Conservation (phyloP, 441 rosid genomes). For the Hura crepitans region DNA sequence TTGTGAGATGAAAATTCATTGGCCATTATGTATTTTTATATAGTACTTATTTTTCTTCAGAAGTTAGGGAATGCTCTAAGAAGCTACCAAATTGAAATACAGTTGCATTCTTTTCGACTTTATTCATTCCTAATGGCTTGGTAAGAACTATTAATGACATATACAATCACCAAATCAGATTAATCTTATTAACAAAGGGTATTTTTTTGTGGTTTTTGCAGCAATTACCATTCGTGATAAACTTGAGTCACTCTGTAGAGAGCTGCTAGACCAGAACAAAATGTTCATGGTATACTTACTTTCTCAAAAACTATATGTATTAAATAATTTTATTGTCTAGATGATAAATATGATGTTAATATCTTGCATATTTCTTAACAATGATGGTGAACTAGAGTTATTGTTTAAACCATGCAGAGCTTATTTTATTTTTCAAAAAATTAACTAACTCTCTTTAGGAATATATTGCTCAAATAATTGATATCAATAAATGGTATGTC, state of each 20-base stretch:
- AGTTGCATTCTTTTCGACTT: background rate
- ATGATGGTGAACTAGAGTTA: constrained; percentile 3
- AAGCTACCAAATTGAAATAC: background rate
- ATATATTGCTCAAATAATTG: too few species aligned
- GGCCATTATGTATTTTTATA: background rate
- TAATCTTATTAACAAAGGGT: constrained; percentile 2
- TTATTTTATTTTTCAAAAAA: too few species aligned
- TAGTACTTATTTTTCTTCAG: background rate
- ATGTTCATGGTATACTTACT: constrained; percentile 61
- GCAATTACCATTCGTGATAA: constrained; percentile 80
- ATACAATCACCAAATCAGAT: background rate
- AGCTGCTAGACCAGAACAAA: constrained; percentile 90
- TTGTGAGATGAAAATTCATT: background rate
- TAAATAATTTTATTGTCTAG: constrained; percentile 9
- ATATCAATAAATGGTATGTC: too few species aligned
- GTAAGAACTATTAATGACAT: background rate
- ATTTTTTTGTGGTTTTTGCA: constrained; percentile 27
- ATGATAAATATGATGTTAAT: background rate
- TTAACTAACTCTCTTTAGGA: background rate
- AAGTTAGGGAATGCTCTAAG: background rate
- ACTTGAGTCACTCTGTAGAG: constrained; percentile 87
- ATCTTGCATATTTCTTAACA: background rate
- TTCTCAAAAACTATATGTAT: constrained; percentile 5
- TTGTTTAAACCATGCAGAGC: background rate
- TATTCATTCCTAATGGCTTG: background rate